Conservation (phyloP, 164 flowering plant genomes). For the Sextonia rubra region DNA sequence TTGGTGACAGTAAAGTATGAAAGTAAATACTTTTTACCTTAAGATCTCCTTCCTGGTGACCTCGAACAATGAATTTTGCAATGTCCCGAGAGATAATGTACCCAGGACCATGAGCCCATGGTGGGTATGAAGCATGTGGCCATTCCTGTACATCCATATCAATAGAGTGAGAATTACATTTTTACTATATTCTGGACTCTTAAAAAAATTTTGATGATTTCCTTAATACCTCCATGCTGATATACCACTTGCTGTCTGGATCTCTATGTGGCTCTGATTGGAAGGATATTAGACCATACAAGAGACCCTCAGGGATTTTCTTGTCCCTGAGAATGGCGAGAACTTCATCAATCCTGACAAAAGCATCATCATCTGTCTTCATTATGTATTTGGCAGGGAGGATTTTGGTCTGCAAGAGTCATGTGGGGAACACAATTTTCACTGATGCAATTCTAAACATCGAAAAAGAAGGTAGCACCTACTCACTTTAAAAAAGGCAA, state of each 20-base stretch:
- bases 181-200: neutral
- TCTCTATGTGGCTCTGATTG: constrained; percentile 71
- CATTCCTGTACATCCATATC: constrained; percentile 58
- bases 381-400: constrained; percentile 81
- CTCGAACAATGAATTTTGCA: constrained; percentile 70
- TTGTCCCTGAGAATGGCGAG: constrained; percentile 50
- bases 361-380: constrained; percentile 98
- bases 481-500: neutral
- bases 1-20: neutral
- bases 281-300: constrained; percentile 72
- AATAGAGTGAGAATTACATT: neutral
- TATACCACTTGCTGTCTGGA: constrained; percentile 78
- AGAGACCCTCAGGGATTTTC: constrained; percentile 51
- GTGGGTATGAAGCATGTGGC: constrained; percentile 68
- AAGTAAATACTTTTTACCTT: constrained; percentile 31
- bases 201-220: neutral
- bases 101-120: constrained; percentile 99
- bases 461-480: neutral
- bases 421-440: neutral
- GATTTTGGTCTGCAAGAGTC: constrained; percentile 57
- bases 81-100: constrained; percentile 74
- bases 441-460: neutral
- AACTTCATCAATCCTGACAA: constrained; percentile 82
- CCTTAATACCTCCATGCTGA: constrained; percentile 59
- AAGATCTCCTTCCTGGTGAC: constrained; percentile 54